Evolutionary conservation across 495 filamentous ascomycete species (phyloP).

Genomic region (Xylaria bambusicola): DNA sequence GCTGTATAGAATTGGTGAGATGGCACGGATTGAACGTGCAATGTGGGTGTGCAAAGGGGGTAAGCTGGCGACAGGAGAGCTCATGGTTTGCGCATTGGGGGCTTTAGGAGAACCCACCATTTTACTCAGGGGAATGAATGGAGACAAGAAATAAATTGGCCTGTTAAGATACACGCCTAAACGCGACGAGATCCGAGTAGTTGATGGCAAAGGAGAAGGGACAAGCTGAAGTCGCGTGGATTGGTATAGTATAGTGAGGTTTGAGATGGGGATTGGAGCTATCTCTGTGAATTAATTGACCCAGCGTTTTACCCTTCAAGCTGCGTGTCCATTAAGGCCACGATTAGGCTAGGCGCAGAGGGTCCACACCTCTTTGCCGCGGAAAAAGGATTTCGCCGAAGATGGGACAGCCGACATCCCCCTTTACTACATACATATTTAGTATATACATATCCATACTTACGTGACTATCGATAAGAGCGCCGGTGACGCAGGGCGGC

Average conservation of each 20-base stretch:
- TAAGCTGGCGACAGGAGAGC: background rate
- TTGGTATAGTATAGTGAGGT: constrained; percentile 1
- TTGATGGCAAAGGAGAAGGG: background rate
- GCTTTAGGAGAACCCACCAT: constrained; percentile 14
- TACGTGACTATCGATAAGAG: constrained; percentile 12
- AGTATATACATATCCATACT: no score
- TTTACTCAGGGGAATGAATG: constrained; percentile 7
- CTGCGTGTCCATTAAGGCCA: constrained; percentile 38
- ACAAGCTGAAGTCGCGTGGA: background rate
- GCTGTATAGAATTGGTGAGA: background rate
- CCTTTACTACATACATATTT: background rate
- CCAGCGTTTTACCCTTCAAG: constrained; percentile 11
- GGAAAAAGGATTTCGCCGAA: constrained; percentile 28
- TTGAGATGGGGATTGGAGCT: no score
- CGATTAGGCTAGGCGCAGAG: constrained; percentile 30
- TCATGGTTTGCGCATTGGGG: constrained; percentile 5
- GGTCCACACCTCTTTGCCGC: background rate
- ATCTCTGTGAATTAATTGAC: no score
- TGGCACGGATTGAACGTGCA: background rate
- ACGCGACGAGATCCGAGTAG: background rate
- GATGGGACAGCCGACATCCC: no score
- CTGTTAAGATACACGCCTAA: constrained; percentile 1
- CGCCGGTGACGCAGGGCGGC: constrained; percentile 3
- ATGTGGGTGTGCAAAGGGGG: background rate
- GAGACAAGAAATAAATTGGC: background rate